These are phyloP conservation scores for Begonia fuchsioides DNA, from an alignment of 306 rosid species.

Conservation along the genomic window DNA sequence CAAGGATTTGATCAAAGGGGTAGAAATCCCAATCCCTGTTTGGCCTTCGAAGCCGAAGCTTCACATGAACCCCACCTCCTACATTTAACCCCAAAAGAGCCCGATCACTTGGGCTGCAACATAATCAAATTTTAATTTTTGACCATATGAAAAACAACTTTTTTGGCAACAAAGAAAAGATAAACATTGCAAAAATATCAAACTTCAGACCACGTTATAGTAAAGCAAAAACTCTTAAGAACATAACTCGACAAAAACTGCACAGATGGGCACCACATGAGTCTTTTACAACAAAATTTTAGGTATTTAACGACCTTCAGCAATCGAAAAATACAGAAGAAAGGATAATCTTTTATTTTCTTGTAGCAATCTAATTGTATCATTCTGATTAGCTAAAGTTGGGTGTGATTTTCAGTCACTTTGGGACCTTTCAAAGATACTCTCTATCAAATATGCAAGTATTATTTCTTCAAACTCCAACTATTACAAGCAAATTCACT, in stretches of 20 bases:
- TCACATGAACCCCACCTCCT: constrained; percentile 60
- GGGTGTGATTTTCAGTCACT: too few species aligned
- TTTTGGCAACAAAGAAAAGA: background rate
- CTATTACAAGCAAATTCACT: too few species aligned
- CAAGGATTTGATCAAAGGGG: constrained; percentile 63
- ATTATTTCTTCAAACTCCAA: too few species aligned
- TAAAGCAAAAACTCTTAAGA: too few species aligned
- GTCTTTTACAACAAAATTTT: background rate
- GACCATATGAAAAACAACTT: background rate
- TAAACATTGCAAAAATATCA: background rate
- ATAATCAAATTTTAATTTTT: constrained; percentile 9
- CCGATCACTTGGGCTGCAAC: constrained; percentile 57
- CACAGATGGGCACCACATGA: background rate
- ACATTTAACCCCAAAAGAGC: constrained; percentile 70
- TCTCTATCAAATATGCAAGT: too few species aligned
- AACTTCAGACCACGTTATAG: too few species aligned
- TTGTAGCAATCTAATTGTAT: too few species aligned
- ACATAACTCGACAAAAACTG: background rate
- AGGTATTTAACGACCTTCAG: too few species aligned
- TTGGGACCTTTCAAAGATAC: too few species aligned
- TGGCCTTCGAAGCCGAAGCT: constrained; percentile 68
- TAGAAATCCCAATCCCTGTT: constrained; percentile 54
- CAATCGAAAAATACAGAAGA: too few species aligned
- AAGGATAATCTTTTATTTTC: too few species aligned
- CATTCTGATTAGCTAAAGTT: too few species aligned